Percentiles rank a stretch among this genome's conserved stretches.
Evolutionary conservation across 228 moss, liverwort and hornwort genomes (phyloP).

Genomic region (Sphagnum magellanicum): DNA sequence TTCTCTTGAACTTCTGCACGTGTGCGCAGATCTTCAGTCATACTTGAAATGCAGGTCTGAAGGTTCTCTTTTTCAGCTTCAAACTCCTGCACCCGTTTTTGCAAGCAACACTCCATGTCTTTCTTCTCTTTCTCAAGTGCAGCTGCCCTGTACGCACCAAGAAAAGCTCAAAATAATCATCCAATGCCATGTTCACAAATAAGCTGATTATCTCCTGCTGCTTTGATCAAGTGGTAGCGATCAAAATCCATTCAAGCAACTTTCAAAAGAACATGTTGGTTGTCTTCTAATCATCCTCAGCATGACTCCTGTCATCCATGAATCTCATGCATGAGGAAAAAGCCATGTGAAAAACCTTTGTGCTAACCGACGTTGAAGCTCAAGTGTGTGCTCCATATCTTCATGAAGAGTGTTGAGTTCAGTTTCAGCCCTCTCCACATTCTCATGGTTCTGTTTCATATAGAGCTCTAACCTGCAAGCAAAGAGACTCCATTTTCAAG

Average conservation of each 20-base stretch:
- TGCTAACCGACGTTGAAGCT: conserved; percentile 84
- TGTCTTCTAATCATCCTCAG: too few species aligned
- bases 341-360: conserved; percentile 35
- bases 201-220: background rate
- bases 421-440: conserved; percentile 88
- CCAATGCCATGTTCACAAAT: background rate
- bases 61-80: conserved; percentile 58
- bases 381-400: conserved; percentile 94
- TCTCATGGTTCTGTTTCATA: conserved; percentile 92
- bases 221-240: background rate
- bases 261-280: too few species aligned
- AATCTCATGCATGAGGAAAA: background rate
- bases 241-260: background rate
- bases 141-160: conserved; percentile 50
- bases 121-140: conserved; percentile 90
- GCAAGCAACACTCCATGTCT: conserved; percentile 61
- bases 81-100: conserved; percentile 66
- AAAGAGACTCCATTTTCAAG: background rate
- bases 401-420: conserved; percentile 88
- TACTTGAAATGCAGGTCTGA: conserved; percentile 56
- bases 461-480: conserved; percentile 81
- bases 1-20: conserved; percentile 47
- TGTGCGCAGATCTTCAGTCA: conserved; percentile 64
- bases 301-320: background rate
- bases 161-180: background rate